Evolutionary conservation across 2,329 filamentous ascomycete genomes (phyloP).

Genomic region (Thielaviopsis euricoi): DNA sequence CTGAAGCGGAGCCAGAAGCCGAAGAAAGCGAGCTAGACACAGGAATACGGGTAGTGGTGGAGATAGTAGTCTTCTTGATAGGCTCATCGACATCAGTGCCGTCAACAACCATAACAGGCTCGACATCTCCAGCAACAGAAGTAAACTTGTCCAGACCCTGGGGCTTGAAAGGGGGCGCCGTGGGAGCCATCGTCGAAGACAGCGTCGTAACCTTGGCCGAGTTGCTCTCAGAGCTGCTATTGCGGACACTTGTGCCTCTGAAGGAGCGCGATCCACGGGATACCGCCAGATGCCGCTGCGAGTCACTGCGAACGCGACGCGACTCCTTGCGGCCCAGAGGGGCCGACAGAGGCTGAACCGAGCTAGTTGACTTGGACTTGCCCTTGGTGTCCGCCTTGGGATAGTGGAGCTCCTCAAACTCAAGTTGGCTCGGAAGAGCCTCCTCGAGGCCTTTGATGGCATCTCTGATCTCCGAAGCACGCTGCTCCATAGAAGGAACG

Average conservation of each 20-base stretch:
- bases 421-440: slow-evolving; percentile 27
- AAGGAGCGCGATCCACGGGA: not conserved
- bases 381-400: slow-evolving; percentile 19
- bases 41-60: not conserved
- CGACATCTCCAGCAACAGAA: not conserved
- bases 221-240: slow-evolving; percentile 5
- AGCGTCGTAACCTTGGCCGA: not conserved
- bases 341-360: not conserved
- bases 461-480: slow-evolving; percentile 25
- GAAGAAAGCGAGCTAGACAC: not conserved
- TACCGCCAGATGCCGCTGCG: slow-evolving; percentile 2
- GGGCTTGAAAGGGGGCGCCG: slow-evolving; percentile 8
- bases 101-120: slow-evolving; percentile 1
- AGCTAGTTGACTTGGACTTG: slow-evolving; percentile 11
- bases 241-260: slow-evolving; percentile 3
- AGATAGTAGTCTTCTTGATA: not conserved
- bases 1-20: not conserved
- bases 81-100: slow-evolving; percentile 3
- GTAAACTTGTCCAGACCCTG: not conserved
- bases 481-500: slow-evolving; percentile 31
- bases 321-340: slow-evolving; percentile 6
- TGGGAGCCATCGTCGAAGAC: slow-evolving; percentile 6
- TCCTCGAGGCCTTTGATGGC: slow-evolving; percentile 34
- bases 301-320: slow-evolving; percentile 8
- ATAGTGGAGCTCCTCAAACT: slow-evolving; percentile 28